Base-by-base conservation (phyloP, 225 moss, liverwort and hornwort species). In the Bryoerythrophyllum caledonicum region DNA sequence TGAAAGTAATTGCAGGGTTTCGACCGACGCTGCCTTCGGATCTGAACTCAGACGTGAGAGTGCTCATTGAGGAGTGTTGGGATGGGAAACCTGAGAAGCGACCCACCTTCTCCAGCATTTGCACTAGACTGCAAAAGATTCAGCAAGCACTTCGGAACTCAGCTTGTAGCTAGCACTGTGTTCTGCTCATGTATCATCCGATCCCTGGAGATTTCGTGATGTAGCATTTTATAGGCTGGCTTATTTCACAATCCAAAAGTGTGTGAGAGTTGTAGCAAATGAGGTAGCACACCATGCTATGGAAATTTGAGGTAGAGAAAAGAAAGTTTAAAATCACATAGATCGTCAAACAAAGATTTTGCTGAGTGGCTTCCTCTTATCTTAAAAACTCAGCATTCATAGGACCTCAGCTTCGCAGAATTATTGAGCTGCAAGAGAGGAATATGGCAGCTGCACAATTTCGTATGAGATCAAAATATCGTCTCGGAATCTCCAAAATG, bases 61-160 rank as follows among this genome's bases (percentile, higher is more conserved):
- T 27, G 30, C 52, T 74, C 9, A 68, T 79, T 17, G 20, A 21
- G 6, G 40, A 23, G 0, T 79, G 67, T 61, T 74, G 67, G 79
- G 6, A 53, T 67, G 43, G 53, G 2, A 20, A 60, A 26, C 79
- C 67, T 61, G 5, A 62, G 17, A 16, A 7, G 23, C 73, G 60
- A 20, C 67, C 67, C 23, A 15, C 23, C 12, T 74, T 79, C 38
- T 15, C 37, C 17, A 5, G 6, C 2, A 68, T 53, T 53, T 72
- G 44, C 44, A 5, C 10, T 2, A 28, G 6, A 17, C 49, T 67
- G 67, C 19, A 28, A 28, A 28, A 19, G 2, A 28, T 49, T 28
- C 48, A 49, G 2, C 11, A 48, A 5, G 19, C 17, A 20, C 67
- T 67, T 2, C 17, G 11, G 5, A 65, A 6, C 8, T 43, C 9